Evolutionary conservation across 169 alveolate genomes (phyloP).

Genomic region (Plasmodium cynomolgi): DNA sequence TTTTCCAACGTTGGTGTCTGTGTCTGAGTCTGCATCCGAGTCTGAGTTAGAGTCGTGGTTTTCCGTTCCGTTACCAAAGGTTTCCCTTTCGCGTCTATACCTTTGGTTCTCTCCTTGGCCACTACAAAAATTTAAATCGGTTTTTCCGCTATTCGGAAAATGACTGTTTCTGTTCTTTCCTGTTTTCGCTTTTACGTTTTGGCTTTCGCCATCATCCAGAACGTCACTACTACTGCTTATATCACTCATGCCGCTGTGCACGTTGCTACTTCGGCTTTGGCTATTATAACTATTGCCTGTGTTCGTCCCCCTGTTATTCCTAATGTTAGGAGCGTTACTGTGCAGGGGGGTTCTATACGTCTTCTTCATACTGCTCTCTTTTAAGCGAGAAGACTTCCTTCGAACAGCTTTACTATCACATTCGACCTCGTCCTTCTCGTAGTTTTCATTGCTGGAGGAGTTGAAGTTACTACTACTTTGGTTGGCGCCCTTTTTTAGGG

Average conservation of each 20-base stretch:
- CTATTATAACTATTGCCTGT: background rate
- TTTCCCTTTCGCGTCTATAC: background rate
- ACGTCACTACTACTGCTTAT: background rate
- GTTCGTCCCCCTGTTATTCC: background rate
- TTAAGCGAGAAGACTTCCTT: background rate
- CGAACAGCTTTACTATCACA: background rate
- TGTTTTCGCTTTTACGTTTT: background rate
- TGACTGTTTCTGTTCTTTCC: background rate
- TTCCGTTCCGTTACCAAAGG: background rate
- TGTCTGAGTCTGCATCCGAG: background rate
- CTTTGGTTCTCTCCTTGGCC: background rate
- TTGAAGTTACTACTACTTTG: constrained; percentile 3
- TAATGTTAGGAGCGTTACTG: background rate
- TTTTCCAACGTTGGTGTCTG: background rate
- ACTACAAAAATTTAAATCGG: background rate
- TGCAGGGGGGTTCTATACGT: background rate
- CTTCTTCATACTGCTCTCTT: background rate
- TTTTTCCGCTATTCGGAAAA: background rate
- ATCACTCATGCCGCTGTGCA: background rate
- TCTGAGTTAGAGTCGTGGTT: background rate
- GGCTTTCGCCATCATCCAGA: background rate
- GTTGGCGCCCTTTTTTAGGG: background rate
- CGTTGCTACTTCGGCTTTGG: background rate
- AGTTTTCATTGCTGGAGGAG: background rate
- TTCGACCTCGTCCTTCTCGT: background rate